Base-by-base conservation (phyloP, 495 filamentous ascomycete genomes). In the Penicillium flavigenum region DNA sequence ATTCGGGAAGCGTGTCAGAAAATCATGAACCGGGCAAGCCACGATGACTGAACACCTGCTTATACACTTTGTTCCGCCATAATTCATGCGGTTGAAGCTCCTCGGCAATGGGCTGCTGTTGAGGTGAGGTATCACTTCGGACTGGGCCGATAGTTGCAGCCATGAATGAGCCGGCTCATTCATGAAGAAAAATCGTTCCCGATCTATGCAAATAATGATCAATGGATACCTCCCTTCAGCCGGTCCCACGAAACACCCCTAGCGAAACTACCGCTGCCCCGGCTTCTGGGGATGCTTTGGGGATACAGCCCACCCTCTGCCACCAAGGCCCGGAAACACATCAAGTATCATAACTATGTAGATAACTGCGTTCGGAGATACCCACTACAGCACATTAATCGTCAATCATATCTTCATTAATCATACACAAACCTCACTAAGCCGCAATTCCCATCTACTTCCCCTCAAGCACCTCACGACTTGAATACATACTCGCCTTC, bases 1-100 rank as follows among this genome's bases (percentile, higher is more conserved):
- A 71, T 89, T 14, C 80, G 75, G 59, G 74, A 74, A 49, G 74
- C 80, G 38, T 90, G 86, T 73, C 78, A 82, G 61, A 78, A 78
- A 62, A 77, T 82, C 16, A 78, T 87, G 69, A 62, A 63, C 39
- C 63, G 61, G 51, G 47, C 64, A n/a, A 57, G 48, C 31, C 51
- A 71, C 11, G 62, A 64, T n/a, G 65, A 71, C 41, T 76, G 69
- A 76, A 46, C 20, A 14, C 4, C 9, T 26, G 2, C n/a, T 20
- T n/a, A 14, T 27, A 48, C 19, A n/a, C 20, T 24, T 34, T n/a
- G 27, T 11, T 29, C 32, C 20, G 43, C n/a, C 46, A 20, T 36
- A 7, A 38, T 36, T 17, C 19, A 26, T 17, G 39, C 26, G 42
- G 29, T 17, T 53, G 42, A 0, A 10, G 52, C 52, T 53, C 39